phyloP scores from a whole-genome alignment of 2,329 filamentous ascomycete genomes.

The Fusarium sp. region DNA sequence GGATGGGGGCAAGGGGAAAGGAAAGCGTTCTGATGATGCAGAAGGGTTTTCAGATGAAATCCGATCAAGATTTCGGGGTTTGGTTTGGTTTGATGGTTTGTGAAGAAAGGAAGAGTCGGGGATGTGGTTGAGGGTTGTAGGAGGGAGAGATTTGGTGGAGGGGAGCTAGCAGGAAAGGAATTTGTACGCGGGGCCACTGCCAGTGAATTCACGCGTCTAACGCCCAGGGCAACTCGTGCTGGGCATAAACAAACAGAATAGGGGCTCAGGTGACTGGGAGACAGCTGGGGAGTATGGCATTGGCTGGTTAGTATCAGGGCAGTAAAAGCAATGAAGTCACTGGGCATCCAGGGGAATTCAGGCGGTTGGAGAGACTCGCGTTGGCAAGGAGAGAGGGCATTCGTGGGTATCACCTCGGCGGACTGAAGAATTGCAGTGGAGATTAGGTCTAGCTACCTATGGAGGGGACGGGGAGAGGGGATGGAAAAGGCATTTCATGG shows the following conservation, averaged over 20 bases:
- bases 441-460: accelerated
- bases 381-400: background rate
- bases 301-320: background rate
- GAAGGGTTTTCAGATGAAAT: background rate
- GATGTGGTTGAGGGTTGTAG: background rate
- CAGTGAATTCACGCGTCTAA: slow-evolving; percentile 3
- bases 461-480: background rate
- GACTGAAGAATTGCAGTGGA: background rate
- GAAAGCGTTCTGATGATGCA: background rate
- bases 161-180: slow-evolving; percentile 2
- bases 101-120: background rate
- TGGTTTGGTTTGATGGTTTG: background rate
- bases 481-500: background rate
- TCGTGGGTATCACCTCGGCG: background rate
- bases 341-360: background rate
- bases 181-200: slow-evolving; percentile 1
- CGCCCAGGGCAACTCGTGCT: background rate
- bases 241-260: background rate
- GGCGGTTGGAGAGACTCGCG: background rate
- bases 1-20: background rate
- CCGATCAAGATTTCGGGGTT: background rate
- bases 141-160: background rate
- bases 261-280: background rate
- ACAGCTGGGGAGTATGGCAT: background rate
- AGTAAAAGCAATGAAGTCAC: background rate